Evolutionary conservation across 164 flowering plant genomes (phyloP), one percentile per base, ranked within the genome.

Genomic region (Aristolochia contorta): DNA sequence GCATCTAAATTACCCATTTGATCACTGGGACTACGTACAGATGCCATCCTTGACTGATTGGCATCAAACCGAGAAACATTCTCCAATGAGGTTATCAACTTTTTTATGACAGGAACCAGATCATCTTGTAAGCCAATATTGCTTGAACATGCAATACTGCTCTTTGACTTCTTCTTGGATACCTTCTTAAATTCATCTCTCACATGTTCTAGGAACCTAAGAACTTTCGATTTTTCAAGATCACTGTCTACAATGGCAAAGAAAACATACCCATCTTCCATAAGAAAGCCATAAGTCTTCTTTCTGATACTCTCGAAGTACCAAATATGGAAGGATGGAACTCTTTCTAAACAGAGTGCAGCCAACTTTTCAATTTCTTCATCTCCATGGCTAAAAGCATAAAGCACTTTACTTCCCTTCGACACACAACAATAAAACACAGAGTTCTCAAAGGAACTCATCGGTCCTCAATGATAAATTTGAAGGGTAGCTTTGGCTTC

Each of bases 221-320:
- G 74, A 23, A 74, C 71, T 30, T 72, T 71, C 0, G 62, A 60
- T 43, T 76, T 85, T 22, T 80, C 85, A 23, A 87, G 69, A 64
- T 74, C 77, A 61, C 77, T 79, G 58, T 81, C 80, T 7, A 70
- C 80, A 59, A 90, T 85, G 12, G 83, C 61, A 57, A 87, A 85
- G 63, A 82, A 85, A 23, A 83, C 78, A 72, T 60, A 74, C 19
- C 79, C 92, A 65, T 82, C 92, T 55, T 90, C 92, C 69, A 85
- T 82, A 56, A 87, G 56, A 68, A 82, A 89, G 12, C 83, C 85
- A 71, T 70, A 86, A 23, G 79, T 86, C 63, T 63, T 78, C 43
- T 72, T 79, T 8, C 71, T 62, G 47, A 71, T 43, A 0, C 86
- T 86, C 61, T 86, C 83, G 69, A 77, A 78, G 66, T 84, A 89